Evolutionary conservation across 139 green algal genomes (phyloP).

Genomic region (Astrephomene gubernaculifera): DNA sequence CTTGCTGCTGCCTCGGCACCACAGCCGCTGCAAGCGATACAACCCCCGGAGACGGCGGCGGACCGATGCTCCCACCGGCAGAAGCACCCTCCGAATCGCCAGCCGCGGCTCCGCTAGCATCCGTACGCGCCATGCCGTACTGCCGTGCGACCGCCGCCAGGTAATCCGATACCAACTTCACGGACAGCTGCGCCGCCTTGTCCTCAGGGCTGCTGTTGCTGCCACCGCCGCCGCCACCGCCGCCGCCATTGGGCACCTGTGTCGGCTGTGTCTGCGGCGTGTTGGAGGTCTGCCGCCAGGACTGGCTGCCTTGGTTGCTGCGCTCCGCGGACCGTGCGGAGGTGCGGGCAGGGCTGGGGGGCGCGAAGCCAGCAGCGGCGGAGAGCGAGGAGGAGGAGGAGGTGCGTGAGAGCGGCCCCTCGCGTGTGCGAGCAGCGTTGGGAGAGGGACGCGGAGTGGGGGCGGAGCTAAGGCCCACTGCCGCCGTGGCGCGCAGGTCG

Average conservation of each 20-base stretch:
- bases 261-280: no score
- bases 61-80: background rate
- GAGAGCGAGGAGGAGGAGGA: slow-evolving; percentile 18
- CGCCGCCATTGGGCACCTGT: background rate
- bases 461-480: slow-evolving; percentile 3
- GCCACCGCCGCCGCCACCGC: background rate
- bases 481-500: background rate
- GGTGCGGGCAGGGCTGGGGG: no score
- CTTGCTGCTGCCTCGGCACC: slow-evolving; percentile 9
- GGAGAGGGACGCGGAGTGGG: background rate
- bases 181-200: slow-evolving; percentile 66
- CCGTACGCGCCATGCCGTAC: background rate
- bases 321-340: no score
- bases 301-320: no score
- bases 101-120: background rate
- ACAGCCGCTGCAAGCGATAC: slow-evolving; percentile 15
- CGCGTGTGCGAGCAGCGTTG: background rate
- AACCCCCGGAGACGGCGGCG: background rate
- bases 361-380: no score
- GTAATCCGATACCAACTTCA: slow-evolving; percentile 49
- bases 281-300: no score
- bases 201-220: slow-evolving; percentile 56
- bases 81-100: background rate
- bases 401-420: background rate
- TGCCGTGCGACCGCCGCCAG: slow-evolving; percentile 30